phyloP scores from a whole-genome alignment of 306 rosid genomes.

The Quercus gilva region DNA sequence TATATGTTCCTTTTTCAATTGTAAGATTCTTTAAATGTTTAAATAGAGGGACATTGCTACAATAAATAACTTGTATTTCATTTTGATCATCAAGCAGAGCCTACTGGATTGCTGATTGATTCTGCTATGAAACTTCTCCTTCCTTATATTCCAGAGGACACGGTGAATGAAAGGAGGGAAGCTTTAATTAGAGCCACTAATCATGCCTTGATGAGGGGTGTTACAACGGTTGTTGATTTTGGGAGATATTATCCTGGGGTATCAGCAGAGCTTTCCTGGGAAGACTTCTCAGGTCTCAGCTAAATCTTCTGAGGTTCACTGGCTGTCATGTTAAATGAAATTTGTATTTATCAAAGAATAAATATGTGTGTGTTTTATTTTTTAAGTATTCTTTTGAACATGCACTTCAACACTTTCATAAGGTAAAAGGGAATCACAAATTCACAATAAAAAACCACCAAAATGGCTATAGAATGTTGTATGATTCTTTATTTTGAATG shows the following conservation, averaged over 20 bases:
- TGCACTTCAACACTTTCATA: not conserved
- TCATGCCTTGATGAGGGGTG: conserved; percentile 63
- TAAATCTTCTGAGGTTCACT: conserved; percentile 5
- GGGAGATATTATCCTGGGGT: conserved; percentile 77
- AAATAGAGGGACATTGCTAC: not conserved
- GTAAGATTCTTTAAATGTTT: not conserved
- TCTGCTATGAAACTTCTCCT: conserved; percentile 54
- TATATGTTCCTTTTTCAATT: not conserved
- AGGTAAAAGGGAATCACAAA: not conserved
- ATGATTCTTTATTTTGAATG: not conserved
- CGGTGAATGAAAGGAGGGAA: conserved; percentile 74
- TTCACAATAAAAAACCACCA: not conserved
- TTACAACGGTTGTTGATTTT: conserved; percentile 85
- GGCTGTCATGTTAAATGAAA: conserved; percentile 8
- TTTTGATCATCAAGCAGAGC: conserved; percentile 49
- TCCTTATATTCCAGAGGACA: conserved; percentile 55
- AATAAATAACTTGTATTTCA: conserved; percentile 2
- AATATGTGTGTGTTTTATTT: not conserved
- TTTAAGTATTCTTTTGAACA: not conserved
- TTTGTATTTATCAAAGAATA: not conserved
- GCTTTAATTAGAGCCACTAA: conserved; percentile 72
- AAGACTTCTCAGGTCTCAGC: conserved; percentile 76
- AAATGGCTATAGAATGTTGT: not conserved
- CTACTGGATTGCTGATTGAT: conserved; percentile 76
- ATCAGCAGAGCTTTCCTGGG: conserved; percentile 63